Evolutionary conservation across 1,139 yeast species (phyloP).

Genomic region (Geotrichum siamense): DNA sequence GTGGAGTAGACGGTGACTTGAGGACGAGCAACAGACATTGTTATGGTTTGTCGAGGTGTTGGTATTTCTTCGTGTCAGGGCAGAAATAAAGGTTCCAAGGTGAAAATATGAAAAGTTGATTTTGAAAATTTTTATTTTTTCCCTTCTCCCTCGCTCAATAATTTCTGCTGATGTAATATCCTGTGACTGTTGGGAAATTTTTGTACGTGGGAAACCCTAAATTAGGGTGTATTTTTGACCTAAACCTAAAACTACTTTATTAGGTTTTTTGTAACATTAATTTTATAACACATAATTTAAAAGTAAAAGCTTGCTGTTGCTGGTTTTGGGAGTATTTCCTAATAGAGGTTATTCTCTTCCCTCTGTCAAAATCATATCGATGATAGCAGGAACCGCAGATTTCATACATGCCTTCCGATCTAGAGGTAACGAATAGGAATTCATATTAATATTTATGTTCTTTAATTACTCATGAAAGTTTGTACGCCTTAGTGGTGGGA

Average conservation of each 20-base stretch:
- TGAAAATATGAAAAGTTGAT: not conserved
- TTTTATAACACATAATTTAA: no score
- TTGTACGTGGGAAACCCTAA: not conserved
- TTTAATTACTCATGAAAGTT: no score
- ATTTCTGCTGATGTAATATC: not conserved
- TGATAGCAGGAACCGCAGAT: no score
- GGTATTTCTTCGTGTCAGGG: slow-evolving; percentile 7
- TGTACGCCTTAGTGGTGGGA: no score
- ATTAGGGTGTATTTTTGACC: not conserved
- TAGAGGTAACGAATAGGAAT: no score
- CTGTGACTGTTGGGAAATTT: slow-evolving; percentile 5
- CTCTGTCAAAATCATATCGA: no score
- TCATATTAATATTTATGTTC: no score
- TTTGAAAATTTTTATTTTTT: slow-evolving; percentile 2
- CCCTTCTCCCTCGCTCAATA: not conserved
- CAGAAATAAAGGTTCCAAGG: not conserved
- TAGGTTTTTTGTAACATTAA: not conserved
- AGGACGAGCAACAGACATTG: slow-evolving; percentile 77
- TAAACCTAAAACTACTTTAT: slow-evolving; percentile 1
- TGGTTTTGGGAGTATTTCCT: no score
- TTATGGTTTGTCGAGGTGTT: slow-evolving; percentile 18
- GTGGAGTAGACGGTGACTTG: slow-evolving; percentile 93
- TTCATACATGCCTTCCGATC: no score
- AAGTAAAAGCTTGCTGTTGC: no score
- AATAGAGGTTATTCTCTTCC: no score